Evolutionary conservation across 2,329 filamentous ascomycete genomes (phyloP).

Genomic region (Fusarium cicatricum): DNA sequence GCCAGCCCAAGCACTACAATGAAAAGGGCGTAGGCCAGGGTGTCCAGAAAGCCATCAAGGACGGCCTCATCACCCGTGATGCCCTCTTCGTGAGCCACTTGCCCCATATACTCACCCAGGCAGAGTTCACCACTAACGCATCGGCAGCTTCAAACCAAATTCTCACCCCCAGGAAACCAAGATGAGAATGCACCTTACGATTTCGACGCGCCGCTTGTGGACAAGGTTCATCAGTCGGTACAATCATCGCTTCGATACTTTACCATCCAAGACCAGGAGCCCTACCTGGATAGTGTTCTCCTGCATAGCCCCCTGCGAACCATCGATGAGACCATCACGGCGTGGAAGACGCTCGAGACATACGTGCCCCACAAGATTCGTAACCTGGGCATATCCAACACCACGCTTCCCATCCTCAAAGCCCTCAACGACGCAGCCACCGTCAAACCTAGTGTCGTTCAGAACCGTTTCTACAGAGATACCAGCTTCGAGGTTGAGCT

Average conservation of each 20-base stretch:
- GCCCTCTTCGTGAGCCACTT: slow-evolving; percentile 68
- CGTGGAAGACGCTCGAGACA: slow-evolving; percentile 71
- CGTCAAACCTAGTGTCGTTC: slow-evolving; percentile 66
- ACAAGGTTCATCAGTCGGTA: slow-evolving; percentile 74
- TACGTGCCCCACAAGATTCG: slow-evolving; percentile 72
- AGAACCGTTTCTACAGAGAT: slow-evolving; percentile 75
- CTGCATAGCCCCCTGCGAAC: slow-evolving; percentile 67
- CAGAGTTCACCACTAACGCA: background rate
- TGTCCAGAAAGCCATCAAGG: slow-evolving; percentile 66
- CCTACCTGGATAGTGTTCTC: slow-evolving; percentile 77
- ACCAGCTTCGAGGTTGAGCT: slow-evolving; percentile 68
- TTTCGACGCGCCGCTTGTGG: slow-evolving; percentile 61
- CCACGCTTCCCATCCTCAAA: slow-evolving; percentile 64
- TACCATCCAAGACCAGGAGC: slow-evolving; percentile 47
- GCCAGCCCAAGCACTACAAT: slow-evolving; percentile 80
- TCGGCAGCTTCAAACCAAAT: slow-evolving; percentile 81
- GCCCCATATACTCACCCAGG: background rate
- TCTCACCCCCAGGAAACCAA: slow-evolving; percentile 71
- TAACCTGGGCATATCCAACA: slow-evolving; percentile 79
- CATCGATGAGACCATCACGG: slow-evolving; percentile 62
- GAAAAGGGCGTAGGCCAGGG: slow-evolving; percentile 76
- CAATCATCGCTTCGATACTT: slow-evolving; percentile 72
- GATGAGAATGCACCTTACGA: slow-evolving; percentile 70
- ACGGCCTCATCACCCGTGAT: slow-evolving; percentile 62
- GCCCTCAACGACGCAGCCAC: slow-evolving; percentile 56